A percentile compares a stretch with the other conserved stretches of the same genome.
Evolutionary conservation across 257 asterid genomes (phyloP).

Genomic region (Jaltomata sinuosa): DNA sequence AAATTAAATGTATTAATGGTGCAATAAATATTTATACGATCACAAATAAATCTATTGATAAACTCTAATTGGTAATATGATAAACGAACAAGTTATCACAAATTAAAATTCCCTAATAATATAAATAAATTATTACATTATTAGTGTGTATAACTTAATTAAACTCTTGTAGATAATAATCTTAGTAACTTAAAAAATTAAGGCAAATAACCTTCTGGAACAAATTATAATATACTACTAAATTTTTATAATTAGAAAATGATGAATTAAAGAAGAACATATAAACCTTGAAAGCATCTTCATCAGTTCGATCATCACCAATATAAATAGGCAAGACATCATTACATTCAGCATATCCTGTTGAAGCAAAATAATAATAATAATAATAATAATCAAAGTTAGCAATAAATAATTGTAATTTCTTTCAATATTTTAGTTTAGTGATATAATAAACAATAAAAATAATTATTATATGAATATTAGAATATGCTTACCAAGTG

Average conservation of each 20-base stretch:
- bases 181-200: background rate
- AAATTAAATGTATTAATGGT: background rate
- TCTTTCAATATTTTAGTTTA: background rate
- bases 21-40: background rate
- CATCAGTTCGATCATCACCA: conserved; percentile 87
- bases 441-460: background rate
- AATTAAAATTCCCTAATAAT: background rate
- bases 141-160: background rate
- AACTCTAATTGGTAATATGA: background rate
- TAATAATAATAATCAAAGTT: background rate
- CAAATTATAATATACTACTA: background rate
- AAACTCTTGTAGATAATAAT: background rate
- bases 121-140: background rate
- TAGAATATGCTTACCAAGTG: conserved; percentile 55
- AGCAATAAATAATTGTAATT: background rate
- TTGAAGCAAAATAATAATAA: background rate
- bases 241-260: background rate
- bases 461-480: background rate
- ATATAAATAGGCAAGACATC: conserved; percentile 81
- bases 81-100: background rate
- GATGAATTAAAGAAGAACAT: background rate
- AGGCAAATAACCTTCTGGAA: background rate
- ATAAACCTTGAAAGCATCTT: conserved; percentile 82
- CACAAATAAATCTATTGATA: background rate
- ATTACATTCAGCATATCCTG: conserved; percentile 39